These are phyloP conservation scores for Fusarium agapanthi DNA, from an alignment of 2,329 filamentous ascomycete species.

Conservation along the genomic window DNA sequence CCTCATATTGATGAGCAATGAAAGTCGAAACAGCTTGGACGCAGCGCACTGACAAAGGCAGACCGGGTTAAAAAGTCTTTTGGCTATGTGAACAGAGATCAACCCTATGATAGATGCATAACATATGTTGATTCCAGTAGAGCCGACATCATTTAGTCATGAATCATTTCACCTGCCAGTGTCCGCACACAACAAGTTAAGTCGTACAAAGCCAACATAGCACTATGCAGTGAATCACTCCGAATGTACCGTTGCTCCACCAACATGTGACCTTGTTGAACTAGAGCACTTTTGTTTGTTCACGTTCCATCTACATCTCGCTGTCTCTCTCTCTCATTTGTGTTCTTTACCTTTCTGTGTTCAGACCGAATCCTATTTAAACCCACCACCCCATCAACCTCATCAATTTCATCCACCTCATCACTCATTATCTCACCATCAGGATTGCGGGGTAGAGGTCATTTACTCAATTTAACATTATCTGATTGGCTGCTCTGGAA, in stretches of 20 bases:
- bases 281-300: not conserved
- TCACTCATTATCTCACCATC: too few relatives aligned
- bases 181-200: not conserved
- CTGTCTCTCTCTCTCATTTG: fast-evolving
- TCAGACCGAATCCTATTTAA: not conserved
- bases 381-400: not conserved
- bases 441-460: not conserved
- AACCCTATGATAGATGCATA: too few relatives aligned
- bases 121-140: too few relatives aligned
- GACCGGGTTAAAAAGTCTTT: too few relatives aligned
- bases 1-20: too few relatives aligned
- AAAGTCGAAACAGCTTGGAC: too few relatives aligned
- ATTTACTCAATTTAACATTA: not conserved
- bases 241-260: not conserved
- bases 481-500: not conserved
- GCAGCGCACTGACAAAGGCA: too few relatives aligned
- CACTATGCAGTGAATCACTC: not conserved
- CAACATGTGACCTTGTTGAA: not conserved
- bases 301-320: too few relatives aligned
- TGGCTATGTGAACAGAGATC: too few relatives aligned
- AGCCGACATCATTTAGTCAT: too few relatives aligned
- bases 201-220: not conserved
- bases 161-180: not conserved
- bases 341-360: not conserved
- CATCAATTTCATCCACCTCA: too few relatives aligned